Percentiles rank a stretch among this genome's conserved stretches.
These are phyloP conservation scores for Nakazawaea ernobii DNA, from an alignment of 805 yeast genomes.

Conservation along the genomic window DNA sequence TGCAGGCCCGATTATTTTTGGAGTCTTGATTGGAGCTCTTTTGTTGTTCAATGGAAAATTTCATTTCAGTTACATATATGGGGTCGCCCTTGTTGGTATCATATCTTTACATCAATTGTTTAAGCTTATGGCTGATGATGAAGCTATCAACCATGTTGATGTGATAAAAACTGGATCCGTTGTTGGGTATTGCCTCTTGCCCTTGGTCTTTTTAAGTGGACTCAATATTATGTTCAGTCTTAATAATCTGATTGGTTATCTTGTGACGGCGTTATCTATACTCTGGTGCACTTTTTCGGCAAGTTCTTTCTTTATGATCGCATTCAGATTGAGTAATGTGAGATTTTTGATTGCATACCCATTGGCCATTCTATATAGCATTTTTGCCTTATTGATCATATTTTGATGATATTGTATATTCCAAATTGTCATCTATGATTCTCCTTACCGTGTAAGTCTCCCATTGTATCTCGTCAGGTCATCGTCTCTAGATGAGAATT, in stretches of 20 bases:
- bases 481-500: not conserved
- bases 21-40: conserved; percentile 78
- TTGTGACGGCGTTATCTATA: conserved; percentile 60
- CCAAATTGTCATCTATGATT: not conserved
- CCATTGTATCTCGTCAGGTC: no score
- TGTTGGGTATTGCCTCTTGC: conserved; percentile 88
- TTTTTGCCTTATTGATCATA: conserved; percentile 93
- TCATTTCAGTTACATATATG: conserved; percentile 95
- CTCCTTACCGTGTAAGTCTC: no score
- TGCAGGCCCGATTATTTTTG: conserved; percentile 92
- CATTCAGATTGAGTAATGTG: conserved; percentile 76
- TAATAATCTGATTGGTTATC: conserved; percentile 72
- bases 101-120: conserved; percentile 77
- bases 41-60: conserved; percentile 85
- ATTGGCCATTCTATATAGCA: conserved; percentile 81
- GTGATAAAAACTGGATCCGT: conserved; percentile 79
- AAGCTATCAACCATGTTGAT: conserved; percentile 32
- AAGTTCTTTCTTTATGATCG: conserved; percentile 86
- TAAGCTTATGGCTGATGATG: conserved; percentile 74
- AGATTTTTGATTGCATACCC: conserved; percentile 93
- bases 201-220: conserved; percentile 74
- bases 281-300: conserved; percentile 92
- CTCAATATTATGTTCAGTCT: conserved; percentile 61
- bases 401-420: conserved; percentile 28
- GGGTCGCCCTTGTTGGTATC: conserved; percentile 91